Evolutionary conservation across 352 stramenopile species (phyloP), one percentile per base, ranked within the genome.

Genomic region (Plasmopara muralis): DNA sequence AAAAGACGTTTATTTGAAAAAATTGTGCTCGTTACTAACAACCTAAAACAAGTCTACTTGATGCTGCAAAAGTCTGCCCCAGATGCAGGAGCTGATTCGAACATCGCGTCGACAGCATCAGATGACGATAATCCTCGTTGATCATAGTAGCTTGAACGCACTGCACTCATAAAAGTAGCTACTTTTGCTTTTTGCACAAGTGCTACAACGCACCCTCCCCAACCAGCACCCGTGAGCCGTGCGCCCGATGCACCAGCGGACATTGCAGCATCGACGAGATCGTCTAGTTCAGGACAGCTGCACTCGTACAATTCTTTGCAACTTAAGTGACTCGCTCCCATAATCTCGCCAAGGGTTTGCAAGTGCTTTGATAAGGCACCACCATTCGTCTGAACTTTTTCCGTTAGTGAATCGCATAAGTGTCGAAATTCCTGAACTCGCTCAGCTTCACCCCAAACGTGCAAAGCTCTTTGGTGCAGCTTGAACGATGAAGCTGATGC

Each of bases 191-290:
- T 76, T 14, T 41, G 43, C 3, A 90, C 64, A 12, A 92, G 48
- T 13, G 72, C 60, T 8, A 95, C 77, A 1, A 77, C 70, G 57
- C 81, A 95, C 30, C 85, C 85, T 54, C 85, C 85, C 85, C 85
- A 93, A 0, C 85, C 85, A 55, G 85, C 85, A 34, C 85, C 85
- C 9, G 81, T 93, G 18, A 95, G 55, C 14, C 83, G 70, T 9
- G 77, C 77, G 8, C 85, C 83, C 7, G 88, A 54, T 15, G 85
- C 83, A 14, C 81, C 79, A 35, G 53, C 66, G 1, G 53, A 42
- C 15, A 65, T 58, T 37, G 63, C 66, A 28, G 62, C 67, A 25
- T 63, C 62, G 12, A 90, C 75, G n/a, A 95, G 61, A 30, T 49
- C 46, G 35, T 95, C 83, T 25, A 95, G 57, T 49, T 86, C 80